phyloP scores from a whole-genome alignment of 192 early-diverging fungal species.

The Pecoramyces ruminantium region DNA sequence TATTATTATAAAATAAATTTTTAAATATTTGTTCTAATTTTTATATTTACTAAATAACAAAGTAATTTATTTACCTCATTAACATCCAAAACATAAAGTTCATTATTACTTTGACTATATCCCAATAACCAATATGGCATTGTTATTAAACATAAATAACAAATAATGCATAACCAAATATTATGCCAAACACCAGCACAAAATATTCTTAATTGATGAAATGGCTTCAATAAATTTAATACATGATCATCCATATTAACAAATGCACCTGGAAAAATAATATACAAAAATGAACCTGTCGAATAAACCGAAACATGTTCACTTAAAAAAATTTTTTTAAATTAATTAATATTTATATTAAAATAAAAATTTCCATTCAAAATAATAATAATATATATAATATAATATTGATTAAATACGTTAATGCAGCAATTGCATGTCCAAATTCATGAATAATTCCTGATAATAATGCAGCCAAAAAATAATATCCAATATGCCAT shows the following conservation, averaged over 20 bases:
- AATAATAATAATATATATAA: too few relatives aligned
- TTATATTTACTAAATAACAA: too few relatives aligned
- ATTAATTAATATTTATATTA: too few relatives aligned
- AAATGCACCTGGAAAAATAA: conserved; percentile 64
- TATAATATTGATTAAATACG: conserved; percentile 14
- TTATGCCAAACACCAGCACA: conserved; percentile 71
- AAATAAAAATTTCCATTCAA: too few relatives aligned
- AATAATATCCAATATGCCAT: conserved; percentile 45
- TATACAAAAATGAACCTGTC: conserved; percentile 45
- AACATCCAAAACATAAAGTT: conserved; percentile 43
- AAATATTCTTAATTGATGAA: conserved; percentile 32
- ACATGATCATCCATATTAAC: conserved; percentile 33
- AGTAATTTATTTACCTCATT: conserved; percentile 14
- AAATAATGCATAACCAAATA: conserved; percentile 21
- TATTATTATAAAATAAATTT: too few relatives aligned
- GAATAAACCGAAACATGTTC: conserved; percentile 36
- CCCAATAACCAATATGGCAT: conserved; percentile 28
- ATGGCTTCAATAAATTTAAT: conserved; percentile 18
- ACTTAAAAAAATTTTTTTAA: too few relatives aligned
- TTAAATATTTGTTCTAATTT: too few relatives aligned
- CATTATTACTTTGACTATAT: conserved; percentile 28
- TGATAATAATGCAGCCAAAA: conserved; percentile 37
- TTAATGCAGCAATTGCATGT: conserved; percentile 51
- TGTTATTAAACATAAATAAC: conserved; percentile 15
- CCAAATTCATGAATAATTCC: conserved; percentile 56